Evolutionary conservation across 805 yeast genomes (phyloP).

Genomic region (Dipodascus albidus): DNA sequence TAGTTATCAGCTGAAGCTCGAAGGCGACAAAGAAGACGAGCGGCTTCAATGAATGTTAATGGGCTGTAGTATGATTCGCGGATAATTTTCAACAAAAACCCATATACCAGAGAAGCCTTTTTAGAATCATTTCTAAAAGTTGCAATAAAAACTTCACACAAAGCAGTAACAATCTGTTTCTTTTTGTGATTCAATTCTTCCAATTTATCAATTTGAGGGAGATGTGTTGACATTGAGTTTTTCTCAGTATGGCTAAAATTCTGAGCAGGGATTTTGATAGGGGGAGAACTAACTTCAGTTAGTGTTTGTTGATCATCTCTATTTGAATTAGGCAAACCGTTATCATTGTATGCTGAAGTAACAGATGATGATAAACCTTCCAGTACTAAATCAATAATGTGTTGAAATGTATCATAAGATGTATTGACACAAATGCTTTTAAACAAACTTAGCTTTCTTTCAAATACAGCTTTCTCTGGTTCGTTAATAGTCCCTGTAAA

Average conservation of each 20-base stretch:
- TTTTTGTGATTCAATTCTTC: conserved; percentile 1
- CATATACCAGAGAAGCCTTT: conserved; percentile 26
- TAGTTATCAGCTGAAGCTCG: conserved; percentile 36
- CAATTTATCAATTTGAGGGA: not conserved
- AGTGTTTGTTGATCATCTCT: too few species aligned
- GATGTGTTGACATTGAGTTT: not conserved
- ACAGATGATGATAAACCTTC: too few species aligned
- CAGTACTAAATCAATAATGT: conserved; percentile 7
- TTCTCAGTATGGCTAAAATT: not conserved
- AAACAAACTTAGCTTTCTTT: not conserved
- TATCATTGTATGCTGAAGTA: too few species aligned
- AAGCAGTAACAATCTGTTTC: conserved; percentile 16
- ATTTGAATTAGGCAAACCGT: too few species aligned
- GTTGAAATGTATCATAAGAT: conserved; percentile 3
- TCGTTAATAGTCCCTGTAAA: conserved; percentile 15
- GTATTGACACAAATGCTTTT: not conserved
- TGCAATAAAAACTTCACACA: conserved; percentile 24
- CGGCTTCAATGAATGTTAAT: conserved; percentile 29
- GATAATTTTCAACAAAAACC: conserved; percentile 19
- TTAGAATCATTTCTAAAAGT: conserved; percentile 29
- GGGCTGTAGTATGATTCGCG: conserved; percentile 10
- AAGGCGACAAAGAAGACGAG: conserved; percentile 45
- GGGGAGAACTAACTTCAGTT: too few species aligned
- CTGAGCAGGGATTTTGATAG: too few species aligned
- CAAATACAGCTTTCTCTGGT: conserved; percentile 9